Evolutionary conservation across 352 stramenopile genomes (phyloP).

Genomic region (Pythium aquatile): DNA sequence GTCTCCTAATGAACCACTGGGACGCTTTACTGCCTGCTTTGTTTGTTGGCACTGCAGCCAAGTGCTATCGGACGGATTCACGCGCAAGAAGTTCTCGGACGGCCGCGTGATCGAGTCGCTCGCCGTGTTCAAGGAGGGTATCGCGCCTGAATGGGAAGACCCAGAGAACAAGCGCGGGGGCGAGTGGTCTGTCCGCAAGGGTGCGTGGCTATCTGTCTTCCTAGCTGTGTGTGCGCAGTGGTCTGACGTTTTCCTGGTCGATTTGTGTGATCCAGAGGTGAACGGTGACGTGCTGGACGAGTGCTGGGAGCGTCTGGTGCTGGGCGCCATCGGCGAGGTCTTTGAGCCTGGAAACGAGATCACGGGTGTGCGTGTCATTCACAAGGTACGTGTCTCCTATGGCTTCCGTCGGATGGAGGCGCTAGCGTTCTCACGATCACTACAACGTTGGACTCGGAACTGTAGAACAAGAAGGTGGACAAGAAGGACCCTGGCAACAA

Average conservation of each 20-base stretch:
- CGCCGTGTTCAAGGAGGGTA: conserved; percentile 90
- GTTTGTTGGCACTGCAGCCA: conserved; percentile 35
- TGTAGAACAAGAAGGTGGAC: conserved; percentile 83
- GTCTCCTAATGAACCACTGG: not conserved
- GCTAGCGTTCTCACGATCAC: not conserved
- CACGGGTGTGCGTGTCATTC: conserved; percentile 89
- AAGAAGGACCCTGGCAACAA: conserved; percentile 76
- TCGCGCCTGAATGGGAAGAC: conserved; percentile 90
- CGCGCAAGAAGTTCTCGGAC: conserved; percentile 89
- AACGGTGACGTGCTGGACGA: conserved; percentile 76
- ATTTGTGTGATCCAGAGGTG: conserved; percentile 43
- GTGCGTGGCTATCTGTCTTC: conserved; percentile 20
- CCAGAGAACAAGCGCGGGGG: conserved; percentile 85
- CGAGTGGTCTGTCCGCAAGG: conserved; percentile 86
- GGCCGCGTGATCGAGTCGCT: conserved; percentile 92
- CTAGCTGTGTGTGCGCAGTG: no score
- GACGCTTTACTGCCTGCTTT: not conserved
- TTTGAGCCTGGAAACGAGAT: conserved; percentile 87
- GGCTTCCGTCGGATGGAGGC: no score
- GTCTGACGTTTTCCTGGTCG: no score
- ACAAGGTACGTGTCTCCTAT: conserved; percentile 58
- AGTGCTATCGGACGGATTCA: conserved; percentile 81
- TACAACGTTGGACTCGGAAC: not conserved
- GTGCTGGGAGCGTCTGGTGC: conserved; percentile 88
- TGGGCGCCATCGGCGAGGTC: conserved; percentile 88